phyloP scores from a whole-genome alignment of 2,329 filamentous ascomycete genomes.

The Penicillium italicum region DNA sequence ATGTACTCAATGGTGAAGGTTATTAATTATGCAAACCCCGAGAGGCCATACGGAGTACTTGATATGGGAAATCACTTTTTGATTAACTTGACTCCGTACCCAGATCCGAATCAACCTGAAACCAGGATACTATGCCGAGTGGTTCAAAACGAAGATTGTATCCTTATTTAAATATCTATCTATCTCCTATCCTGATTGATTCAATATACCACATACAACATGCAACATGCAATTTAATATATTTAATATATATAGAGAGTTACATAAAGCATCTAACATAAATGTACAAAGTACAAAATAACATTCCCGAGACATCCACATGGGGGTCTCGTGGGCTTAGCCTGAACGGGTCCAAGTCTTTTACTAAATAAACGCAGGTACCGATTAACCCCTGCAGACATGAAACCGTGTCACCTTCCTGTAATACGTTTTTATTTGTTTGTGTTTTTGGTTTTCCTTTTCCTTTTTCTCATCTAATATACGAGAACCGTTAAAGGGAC shows the following conservation, averaged over 20 bases:
- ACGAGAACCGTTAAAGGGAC: background rate
- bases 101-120: constrained; percentile 14
- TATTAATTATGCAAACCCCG: too few relatives aligned
- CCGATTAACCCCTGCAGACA: constrained; percentile 6
- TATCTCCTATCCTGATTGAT: background rate
- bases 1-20: too few relatives aligned
- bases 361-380: constrained; percentile 22
- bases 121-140: background rate
- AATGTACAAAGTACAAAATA: background rate
- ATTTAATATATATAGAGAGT: too few relatives aligned
- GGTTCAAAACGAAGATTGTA: background rate
- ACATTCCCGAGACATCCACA: constrained; percentile 16
- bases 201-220: too few relatives aligned
- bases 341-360: constrained; percentile 3
- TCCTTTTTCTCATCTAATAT: background rate
- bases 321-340: constrained; percentile 25
- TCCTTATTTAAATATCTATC: background rate
- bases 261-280: background rate
- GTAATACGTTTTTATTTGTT: background rate
- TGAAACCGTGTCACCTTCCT: constrained; percentile 4
- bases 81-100: background rate
- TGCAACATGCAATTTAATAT: too few relatives aligned
- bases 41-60: background rate
- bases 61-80: background rate
- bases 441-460: background rate